A percentile compares a stretch with the other conserved stretches of the same genome.
These are phyloP conservation scores for Schwanniomyces occidentalis DNA, from an alignment of 805 yeast genomes.

Conservation along the genomic window DNA sequence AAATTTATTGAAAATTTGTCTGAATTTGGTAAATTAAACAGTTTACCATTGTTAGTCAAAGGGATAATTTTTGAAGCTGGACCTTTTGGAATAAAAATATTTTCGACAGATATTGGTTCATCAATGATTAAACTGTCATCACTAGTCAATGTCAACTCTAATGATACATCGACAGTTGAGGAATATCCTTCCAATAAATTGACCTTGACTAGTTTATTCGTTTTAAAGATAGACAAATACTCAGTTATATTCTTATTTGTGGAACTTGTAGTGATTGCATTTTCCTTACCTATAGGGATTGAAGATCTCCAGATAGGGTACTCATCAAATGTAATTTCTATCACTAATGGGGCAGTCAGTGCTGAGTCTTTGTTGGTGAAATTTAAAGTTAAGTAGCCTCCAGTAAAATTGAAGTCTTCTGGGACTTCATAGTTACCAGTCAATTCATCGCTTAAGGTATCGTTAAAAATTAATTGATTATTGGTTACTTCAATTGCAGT, in stretches of 20 bases:
- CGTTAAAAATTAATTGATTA: conserved; percentile 10
- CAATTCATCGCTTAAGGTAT: conserved; percentile 9
- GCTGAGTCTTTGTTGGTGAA: conserved; percentile 18
- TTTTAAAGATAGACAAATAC: conserved; percentile 18
- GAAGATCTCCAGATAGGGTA: conserved; percentile 29
- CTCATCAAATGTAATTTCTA: conserved; percentile 23
- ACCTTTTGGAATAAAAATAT: conserved; percentile 16
- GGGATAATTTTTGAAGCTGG: conserved; percentile 24
- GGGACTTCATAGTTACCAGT: conserved; percentile 10
- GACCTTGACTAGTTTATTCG: conserved; percentile 12
- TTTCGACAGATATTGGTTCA: conserved; percentile 8
- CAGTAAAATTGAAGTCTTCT: conserved; percentile 20
- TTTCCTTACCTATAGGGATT: conserved; percentile 18
- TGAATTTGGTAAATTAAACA: conserved; percentile 18
- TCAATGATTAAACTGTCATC: conserved; percentile 12
- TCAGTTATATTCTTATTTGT: conserved; percentile 27
- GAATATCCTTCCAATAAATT: conserved; percentile 23
- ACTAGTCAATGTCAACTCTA: conserved; percentile 20
- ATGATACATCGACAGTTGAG: conserved; percentile 16
- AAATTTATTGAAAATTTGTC: conserved; percentile 17
- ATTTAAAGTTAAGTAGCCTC: conserved; percentile 25
- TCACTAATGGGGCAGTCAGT: conserved; percentile 14
- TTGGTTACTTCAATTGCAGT: not conserved
- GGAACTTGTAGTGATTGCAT: conserved; percentile 17
- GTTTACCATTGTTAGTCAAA: conserved; percentile 17